Conservation (phyloP, 2,329 filamentous ascomycete species). For the Dothideomycetes sp. region DNA sequence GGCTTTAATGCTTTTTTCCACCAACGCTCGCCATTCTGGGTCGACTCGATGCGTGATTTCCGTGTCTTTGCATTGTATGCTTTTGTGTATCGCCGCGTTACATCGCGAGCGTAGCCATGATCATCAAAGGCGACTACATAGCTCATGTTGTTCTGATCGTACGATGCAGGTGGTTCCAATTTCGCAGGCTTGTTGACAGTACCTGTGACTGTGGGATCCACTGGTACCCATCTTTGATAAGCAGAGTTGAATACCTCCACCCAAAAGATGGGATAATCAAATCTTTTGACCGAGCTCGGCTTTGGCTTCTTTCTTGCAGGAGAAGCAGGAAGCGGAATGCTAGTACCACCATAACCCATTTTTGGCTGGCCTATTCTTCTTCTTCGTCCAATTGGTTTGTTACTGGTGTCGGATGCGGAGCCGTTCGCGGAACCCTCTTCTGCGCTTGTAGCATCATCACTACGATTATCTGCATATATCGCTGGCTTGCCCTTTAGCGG, state of each 20-base stretch:
- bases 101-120: slow-evolving; percentile 67
- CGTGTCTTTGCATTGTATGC: slow-evolving; percentile 85
- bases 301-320: too few species aligned
- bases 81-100: slow-evolving; percentile 79
- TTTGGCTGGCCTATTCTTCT: slow-evolving; percentile 22
- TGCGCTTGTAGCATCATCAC: slow-evolving; percentile 10
- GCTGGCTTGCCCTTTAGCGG: slow-evolving; percentile 27
- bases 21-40: slow-evolving; percentile 45
- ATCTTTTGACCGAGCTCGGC: slow-evolving; percentile 48
- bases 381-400: slow-evolving; percentile 10
- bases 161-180: slow-evolving; percentile 73
- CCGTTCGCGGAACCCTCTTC: slow-evolving; percentile 9
- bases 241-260: slow-evolving; percentile 80
- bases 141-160: slow-evolving; percentile 62
- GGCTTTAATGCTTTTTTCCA: slow-evolving; percentile 39
- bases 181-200: slow-evolving; percentile 64
- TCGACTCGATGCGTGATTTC: slow-evolving; percentile 64
- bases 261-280: slow-evolving; percentile 80
- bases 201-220: slow-evolving; percentile 74
- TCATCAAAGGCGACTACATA: slow-evolving; percentile 83
- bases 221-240: slow-evolving; percentile 81
- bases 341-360: neutral
- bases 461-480: slow-evolving; percentile 21
- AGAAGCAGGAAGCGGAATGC: slow-evolving; percentile 2
- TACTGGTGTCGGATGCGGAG: slow-evolving; percentile 8